These are phyloP conservation scores for Hymenochaete sp. DNA, from an alignment of 1,284 basidiomycete species.

Conservation along the genomic window DNA sequence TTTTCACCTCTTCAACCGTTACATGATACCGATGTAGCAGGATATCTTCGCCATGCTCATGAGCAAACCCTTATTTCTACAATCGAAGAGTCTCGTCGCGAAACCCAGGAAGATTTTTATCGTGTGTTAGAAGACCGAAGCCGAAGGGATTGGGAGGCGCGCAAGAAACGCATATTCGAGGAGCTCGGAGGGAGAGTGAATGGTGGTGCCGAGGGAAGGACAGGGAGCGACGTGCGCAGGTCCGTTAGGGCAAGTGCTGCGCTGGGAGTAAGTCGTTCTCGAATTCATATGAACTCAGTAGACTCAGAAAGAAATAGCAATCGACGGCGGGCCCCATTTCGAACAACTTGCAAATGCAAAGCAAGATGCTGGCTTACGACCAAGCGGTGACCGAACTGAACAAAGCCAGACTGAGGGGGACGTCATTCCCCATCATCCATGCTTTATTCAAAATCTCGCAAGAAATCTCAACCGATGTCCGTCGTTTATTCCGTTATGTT, in stretches of 20 bases:
- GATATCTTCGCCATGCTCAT: conserved; percentile 84
- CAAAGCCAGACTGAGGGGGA: conserved; percentile 58
- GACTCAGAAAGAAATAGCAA: conserved; percentile 6
- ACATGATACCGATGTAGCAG: conserved; percentile 84
- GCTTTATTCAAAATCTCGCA: conserved; percentile 57
- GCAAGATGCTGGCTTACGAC: conserved; percentile 94
- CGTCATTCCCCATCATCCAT: conserved; percentile 68
- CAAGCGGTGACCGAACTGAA: conserved; percentile 70
- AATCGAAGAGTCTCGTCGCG: conserved; percentile 82
- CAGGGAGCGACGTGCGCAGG: conserved; percentile 44
- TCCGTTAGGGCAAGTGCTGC: conserved; percentile 48
- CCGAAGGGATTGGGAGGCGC: conserved; percentile 80
- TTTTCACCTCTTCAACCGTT: conserved; percentile 85
- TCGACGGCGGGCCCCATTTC: conserved; percentile 14
- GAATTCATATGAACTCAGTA: not conserved
- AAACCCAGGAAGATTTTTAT: conserved; percentile 84
- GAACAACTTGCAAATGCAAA: conserved; percentile 71
- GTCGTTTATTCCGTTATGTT: conserved; percentile 23
- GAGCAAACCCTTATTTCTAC: conserved; percentile 91
- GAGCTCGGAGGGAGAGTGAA: conserved; percentile 67
- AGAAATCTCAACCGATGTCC: conserved; percentile 47
- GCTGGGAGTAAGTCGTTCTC: conserved; percentile 37
- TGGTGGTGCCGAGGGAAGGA: conserved; percentile 43
- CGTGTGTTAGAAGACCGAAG: conserved; percentile 68
- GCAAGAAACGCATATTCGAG: conserved; percentile 85